Base-by-base conservation (phyloP, 345 rosid species). In the Euphorbia tirucalli region DNA sequence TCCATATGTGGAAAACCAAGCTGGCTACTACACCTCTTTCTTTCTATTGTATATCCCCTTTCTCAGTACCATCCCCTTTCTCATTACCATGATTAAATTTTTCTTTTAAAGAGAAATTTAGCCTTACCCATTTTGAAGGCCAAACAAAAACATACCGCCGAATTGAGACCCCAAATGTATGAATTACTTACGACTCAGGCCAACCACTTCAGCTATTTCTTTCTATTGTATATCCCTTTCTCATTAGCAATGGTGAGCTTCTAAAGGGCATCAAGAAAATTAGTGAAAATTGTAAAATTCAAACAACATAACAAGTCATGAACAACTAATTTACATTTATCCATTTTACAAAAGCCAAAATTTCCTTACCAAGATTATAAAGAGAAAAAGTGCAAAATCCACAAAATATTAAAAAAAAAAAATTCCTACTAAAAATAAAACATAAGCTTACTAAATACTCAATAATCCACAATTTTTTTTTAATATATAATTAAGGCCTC, bases 341-440 rank as follows among this genome's bases (percentile, higher is more conserved):
- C 68, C 19, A 61, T 71, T 71, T 61, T 77, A 77, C 75, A 71
- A 35, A 62, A 50, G 57, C 78, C 71, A 78, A 78, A 78, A 63
- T 78, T 73, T 65, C 61, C 54, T 76, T 69, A 41, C 27, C 49
- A 39, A 70, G 58, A 24, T 5, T 11, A 74, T 46, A 6, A 55
- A n/a, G 61, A 43, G 5, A 16, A 62, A 22, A 3, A 69, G 25
- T n/a, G n/a, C n/a, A n/a, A 35, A 35, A 35, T 16, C 30, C 7
- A 46, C 52, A 46, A 46, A 46, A 13, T 46, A 46, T 46, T 16
- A 13, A 41, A 41, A 16, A 49, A 19, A 35, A 41, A 3, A 70
- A 62, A 61, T 21, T 44, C 37, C 49, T 44, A 65, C 7, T 62
- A 39, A 61, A 66, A 14, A 11, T 58, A 46, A 22, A 18, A 52